These are phyloP conservation scores for Nasturtium officinale DNA, from an alignment of 345 rosid species.

Conservation along the genomic window DNA sequence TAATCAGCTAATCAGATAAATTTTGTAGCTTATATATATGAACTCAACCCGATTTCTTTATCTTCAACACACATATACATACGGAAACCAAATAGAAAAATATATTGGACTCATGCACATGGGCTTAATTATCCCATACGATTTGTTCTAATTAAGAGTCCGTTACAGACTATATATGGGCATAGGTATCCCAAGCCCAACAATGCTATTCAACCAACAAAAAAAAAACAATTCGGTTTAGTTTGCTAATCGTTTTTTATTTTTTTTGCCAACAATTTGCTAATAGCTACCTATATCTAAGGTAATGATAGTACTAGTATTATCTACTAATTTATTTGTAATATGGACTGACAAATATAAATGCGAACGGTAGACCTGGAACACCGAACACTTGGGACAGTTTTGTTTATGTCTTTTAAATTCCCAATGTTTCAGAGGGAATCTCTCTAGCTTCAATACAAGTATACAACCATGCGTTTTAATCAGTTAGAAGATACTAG, in stretches of 20 bases:
- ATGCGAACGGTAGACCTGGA: conserved; percentile 39
- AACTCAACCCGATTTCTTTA: not conserved
- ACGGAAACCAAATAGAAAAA: not conserved
- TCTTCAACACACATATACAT: not conserved
- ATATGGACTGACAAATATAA: conserved; percentile 36
- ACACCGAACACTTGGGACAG: conserved; percentile 33
- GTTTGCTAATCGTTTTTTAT: not conserved
- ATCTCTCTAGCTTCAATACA: conserved; percentile 43
- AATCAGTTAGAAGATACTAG: not conserved
- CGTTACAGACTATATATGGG: not conserved
- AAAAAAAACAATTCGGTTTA: not conserved
- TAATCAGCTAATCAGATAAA: too few relatives aligned
- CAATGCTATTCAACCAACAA: conserved; percentile 18
- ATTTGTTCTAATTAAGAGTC: not conserved
- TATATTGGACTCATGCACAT: not conserved
- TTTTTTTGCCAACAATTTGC: not conserved
- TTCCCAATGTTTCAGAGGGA: conserved; percentile 46
- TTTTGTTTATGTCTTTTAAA: conserved; percentile 44
- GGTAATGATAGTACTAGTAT: conserved; percentile 2
- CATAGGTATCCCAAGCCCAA: conserved; percentile 28
- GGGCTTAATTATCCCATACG: not conserved
- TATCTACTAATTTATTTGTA: not conserved
- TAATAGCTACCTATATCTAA: not conserved
- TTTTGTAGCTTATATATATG: not conserved
- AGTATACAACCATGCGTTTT: not conserved